Percentiles rank a stretch among this genome's conserved stretches.
Evolutionary conservation across 2,329 filamentous ascomycete species (phyloP).

Genomic region (Penicillium capsulatum): DNA sequence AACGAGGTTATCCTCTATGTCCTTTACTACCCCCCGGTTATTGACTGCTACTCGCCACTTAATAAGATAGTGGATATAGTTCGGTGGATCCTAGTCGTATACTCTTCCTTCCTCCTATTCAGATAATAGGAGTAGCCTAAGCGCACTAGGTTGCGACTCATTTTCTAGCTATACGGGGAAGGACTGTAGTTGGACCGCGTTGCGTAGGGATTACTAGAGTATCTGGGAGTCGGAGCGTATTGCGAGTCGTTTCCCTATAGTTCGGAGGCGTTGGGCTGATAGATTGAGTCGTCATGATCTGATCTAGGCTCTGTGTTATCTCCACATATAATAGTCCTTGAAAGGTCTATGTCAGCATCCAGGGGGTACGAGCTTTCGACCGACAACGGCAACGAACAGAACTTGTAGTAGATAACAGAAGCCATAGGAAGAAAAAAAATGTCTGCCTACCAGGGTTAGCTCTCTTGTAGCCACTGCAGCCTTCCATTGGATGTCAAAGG

Average conservation of each 20-base stretch:
- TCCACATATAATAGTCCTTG: not conserved
- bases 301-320: not conserved
- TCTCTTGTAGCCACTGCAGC: not conserved
- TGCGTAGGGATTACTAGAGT: too few relatives aligned
- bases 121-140: constrained; percentile 1
- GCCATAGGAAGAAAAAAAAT: not conserved
- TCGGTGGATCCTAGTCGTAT: constrained; percentile 4
- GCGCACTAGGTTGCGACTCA: not conserved
- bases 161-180: not conserved
- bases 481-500: not conserved
- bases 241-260: not conserved
- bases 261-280: not conserved
- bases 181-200: constrained; percentile 2
- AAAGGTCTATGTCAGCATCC: not conserved
- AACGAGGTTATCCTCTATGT: constrained; percentile 16
- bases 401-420: not conserved
- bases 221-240: not conserved
- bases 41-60: constrained; percentile 26
- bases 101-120: constrained; percentile 1
- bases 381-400: not conserved
- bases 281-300: not conserved
- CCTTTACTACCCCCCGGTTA: constrained; percentile 9
- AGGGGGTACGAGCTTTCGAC: not conserved
- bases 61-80: constrained; percentile 14
- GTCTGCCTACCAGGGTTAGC: not conserved